Base-by-base conservation (phyloP, 164 flowering plant species). In the Liriodendron chinense region DNA sequence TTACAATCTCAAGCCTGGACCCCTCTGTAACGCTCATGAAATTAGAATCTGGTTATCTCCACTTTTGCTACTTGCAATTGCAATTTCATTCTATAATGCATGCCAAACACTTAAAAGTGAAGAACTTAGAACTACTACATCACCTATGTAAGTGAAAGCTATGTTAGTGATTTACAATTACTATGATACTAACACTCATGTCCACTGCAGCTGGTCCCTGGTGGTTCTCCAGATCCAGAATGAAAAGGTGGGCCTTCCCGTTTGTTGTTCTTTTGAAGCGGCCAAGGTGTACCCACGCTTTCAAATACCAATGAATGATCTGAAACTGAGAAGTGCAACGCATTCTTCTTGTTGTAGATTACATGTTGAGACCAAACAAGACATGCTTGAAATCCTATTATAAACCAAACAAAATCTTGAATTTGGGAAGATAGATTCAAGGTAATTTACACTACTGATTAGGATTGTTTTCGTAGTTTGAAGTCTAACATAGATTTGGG, bases 171-270 rank as follows among this genome's bases (percentile, higher is more conserved):
- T 16, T 56, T 25, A n/a, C 23, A 16, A n/a, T 69, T 10, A 16
- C 26, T 53, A 18, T 2, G 21, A 26, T 34, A 21, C 47, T 64
- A 14, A 74, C 0, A 61, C 65, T 48, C 8, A 10, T 16, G 13
- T 10, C 28, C 48, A n/a, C 47, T 88, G 87, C 94, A 90, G 97
- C 80, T 90, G 77, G 97, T 92, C 9, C 94, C 97, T 47, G 97
- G 97, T 75, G 97, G 97, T 72, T 88, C 94, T 0, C 97, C 92
- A n/a, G 92, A 91, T 68, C 69, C 75, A 10, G 71, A 76, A 47
- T 71, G 68, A 69, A 66, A 56, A 20, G 28, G 26, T 5, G 4
- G 61, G 25, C 48, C 47, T 34, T 24, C 13, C 34, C 3, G 43
- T 64, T 10, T 21, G 67, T 64, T 21, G 67, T 64, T 64, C 24